Base-by-base conservation (phyloP, 1,139 yeast species). In the Blastobotrys persicus region DNA sequence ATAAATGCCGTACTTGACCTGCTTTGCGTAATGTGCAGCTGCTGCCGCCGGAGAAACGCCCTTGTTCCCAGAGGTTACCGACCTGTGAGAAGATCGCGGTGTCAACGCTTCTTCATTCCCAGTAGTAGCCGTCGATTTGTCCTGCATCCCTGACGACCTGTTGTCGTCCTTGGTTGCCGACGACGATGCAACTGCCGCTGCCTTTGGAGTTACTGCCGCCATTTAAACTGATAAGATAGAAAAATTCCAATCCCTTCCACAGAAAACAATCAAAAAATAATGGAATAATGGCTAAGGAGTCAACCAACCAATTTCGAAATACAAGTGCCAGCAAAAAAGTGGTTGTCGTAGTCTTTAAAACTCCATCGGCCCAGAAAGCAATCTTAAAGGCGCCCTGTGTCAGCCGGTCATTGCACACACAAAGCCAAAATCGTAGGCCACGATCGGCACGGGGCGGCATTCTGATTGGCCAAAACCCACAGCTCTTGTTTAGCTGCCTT, bases 1-100 rank as follows among this genome's bases (percentile, higher is more conserved):
- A 68, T 76, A 88, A 46, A 83, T 75, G 37, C 96, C 96, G 61
- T 83, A 85, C 61, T 79, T 85, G 63, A 84, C 70, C 61, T 84
- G 84, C 55, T 88, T 91, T 59, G 82, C 84, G 70, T 87, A 88
- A 42, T 53, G 49, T 4, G 62, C 62, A 11, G 57, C 55, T n/a
- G 63, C 63, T 14, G 62, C 60, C 17, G 63, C 63, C 9, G 62
- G 55, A 12, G 60, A 55, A 31, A 58, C 7, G n/a, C 20, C 28
- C 41, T 37, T 37, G 26, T 7, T 12, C 9, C 9, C n/a, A 23
- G 28, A 23, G 5, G 28, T 6, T 6, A n/a, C 28, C 28, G 14
- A 11, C 41, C 28, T 23, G 26, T 37, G 41, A 28, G n/a, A 16
- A 14, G 17, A 7, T 16, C 11, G 38, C 17, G 41, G 28, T 4